These are phyloP conservation scores for Stagonosporopsis cucurbitacearum DNA, from an alignment of 2,329 filamentous ascomycete species.

Conservation along the genomic window DNA sequence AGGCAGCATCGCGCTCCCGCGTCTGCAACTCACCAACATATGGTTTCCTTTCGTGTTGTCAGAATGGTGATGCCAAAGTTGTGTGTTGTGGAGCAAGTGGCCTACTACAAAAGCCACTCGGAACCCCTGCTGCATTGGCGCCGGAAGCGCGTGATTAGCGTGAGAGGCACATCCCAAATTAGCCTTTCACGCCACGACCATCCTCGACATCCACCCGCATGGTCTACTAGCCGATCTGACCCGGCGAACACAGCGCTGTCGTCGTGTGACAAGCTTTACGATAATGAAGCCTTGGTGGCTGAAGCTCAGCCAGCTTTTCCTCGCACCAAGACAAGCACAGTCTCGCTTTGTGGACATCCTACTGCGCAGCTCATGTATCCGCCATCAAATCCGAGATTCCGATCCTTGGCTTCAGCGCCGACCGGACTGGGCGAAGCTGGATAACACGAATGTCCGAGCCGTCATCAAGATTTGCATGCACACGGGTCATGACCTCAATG, in stretches of 20 bases:
- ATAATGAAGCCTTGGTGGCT: conserved; percentile 4
- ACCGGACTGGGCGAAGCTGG: not conserved
- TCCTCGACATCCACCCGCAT: conserved; percentile 13
- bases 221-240: conserved; percentile 13
- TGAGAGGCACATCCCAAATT: not conserved
- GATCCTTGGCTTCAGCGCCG: not conserved
- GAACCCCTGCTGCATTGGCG: conserved; percentile 7
- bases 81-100: conserved; percentile 12
- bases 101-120: conserved; percentile 12
- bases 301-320: not conserved
- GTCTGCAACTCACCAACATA: conserved; percentile 21
- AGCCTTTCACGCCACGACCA: conserved; percentile 14
- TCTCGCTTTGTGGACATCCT: not conserved
- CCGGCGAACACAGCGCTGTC: conserved; percentile 8
- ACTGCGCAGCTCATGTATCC: not conserved
- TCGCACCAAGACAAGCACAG: not conserved
- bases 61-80: conserved; percentile 12
- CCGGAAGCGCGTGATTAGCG: conserved; percentile 14
- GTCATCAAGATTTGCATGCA: not conserved
- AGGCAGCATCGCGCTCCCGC: conserved; percentile 15
- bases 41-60: conserved; percentile 1
- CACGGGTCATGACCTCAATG: not conserved
- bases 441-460: not conserved
- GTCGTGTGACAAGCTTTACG: conserved; percentile 8
- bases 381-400: not conserved